Evolutionary conservation across 768 basidiomycete genomes (phyloP).

Genomic region (Daedaleopsis sinensis): DNA sequence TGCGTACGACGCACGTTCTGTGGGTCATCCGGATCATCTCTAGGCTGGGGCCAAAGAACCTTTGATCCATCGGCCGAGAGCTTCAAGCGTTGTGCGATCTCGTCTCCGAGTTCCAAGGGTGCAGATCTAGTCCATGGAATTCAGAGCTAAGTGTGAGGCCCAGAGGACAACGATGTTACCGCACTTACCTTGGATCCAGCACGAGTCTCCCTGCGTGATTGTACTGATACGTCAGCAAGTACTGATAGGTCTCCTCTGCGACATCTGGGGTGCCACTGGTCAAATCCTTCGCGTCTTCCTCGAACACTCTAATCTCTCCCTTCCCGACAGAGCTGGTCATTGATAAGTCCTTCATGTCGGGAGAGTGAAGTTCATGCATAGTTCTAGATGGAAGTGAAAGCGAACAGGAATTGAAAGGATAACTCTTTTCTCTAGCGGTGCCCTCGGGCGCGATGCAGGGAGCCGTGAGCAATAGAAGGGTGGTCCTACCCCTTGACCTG

Average conservation of each 20-base stretch:
- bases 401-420: too few species aligned
- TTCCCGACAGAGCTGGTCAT: neutral
- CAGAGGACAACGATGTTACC: neutral
- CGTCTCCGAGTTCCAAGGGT: slow-evolving; percentile 54
- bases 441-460: too few species aligned
- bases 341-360: too few species aligned
- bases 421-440: too few species aligned
- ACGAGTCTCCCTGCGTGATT: slow-evolving; percentile 59
- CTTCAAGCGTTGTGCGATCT: slow-evolving; percentile 57
- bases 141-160: neutral
- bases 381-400: too few species aligned
- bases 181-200: slow-evolving; percentile 49
- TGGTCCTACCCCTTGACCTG: too few species aligned
- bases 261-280: neutral
- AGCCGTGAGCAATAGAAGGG: too few species aligned
- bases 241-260: neutral
- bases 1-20: slow-evolving; percentile 47
- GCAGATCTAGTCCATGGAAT: neutral
- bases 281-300: neutral
- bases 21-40: slow-evolving; percentile 63
- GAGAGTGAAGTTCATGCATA: too few species aligned
- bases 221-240: slow-evolving; percentile 47
- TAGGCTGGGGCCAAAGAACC: slow-evolving; percentile 73
- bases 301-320: neutral
- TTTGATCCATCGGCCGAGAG: slow-evolving; percentile 56